A percentile compares a stretch with the other conserved stretches of the same genome.
Conservation (phyloP, 2,329 filamentous ascomycete species). For the Fonsecaea monophora region DNA sequence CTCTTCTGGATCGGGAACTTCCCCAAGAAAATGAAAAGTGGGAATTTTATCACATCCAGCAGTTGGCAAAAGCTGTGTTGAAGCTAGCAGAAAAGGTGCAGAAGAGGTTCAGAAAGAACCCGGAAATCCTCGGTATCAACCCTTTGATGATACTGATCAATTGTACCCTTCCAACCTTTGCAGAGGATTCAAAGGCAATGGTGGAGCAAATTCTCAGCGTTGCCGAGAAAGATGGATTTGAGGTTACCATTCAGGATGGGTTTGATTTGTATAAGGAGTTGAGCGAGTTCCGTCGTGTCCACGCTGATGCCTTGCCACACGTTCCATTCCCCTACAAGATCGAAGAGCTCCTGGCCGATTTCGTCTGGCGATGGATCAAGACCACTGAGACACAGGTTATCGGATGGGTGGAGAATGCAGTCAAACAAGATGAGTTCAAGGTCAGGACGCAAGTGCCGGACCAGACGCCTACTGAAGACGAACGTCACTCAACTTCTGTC, state of each 20-base stretch:
- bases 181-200: slow-evolving; percentile 85
- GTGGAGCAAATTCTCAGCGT: slow-evolving; percentile 79
- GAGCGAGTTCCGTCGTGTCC: slow-evolving; percentile 81
- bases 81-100: slow-evolving; percentile 86
- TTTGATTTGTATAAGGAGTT: slow-evolving; percentile 93
- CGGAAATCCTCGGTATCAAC: slow-evolving; percentile 80
- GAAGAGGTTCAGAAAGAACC: slow-evolving; percentile 88
- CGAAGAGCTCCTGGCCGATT: slow-evolving; percentile 83
- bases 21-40: slow-evolving; percentile 81
- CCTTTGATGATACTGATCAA: slow-evolving; percentile 75
- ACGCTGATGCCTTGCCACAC: slow-evolving; percentile 74
- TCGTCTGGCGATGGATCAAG: slow-evolving; percentile 94
- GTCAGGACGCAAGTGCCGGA: slow-evolving; percentile 71
- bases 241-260: slow-evolving; percentile 87
- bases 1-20: slow-evolving; percentile 78
- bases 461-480: slow-evolving; percentile 73
- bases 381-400: slow-evolving; percentile 79
- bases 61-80: slow-evolving; percentile 83
- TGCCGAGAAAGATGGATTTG: slow-evolving; percentile 71
- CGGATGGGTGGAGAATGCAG: slow-evolving; percentile 85
- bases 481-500: slow-evolving; percentile 90
- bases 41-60: slow-evolving; percentile 89
- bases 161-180: slow-evolving; percentile 86
- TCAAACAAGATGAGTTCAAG: slow-evolving; percentile 87
- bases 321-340: slow-evolving; percentile 84